Evolutionary conservation across 208 protist species (phyloP), one percentile per base, ranked within the genome.

Genomic region (Leishmania guyanensis): DNA sequence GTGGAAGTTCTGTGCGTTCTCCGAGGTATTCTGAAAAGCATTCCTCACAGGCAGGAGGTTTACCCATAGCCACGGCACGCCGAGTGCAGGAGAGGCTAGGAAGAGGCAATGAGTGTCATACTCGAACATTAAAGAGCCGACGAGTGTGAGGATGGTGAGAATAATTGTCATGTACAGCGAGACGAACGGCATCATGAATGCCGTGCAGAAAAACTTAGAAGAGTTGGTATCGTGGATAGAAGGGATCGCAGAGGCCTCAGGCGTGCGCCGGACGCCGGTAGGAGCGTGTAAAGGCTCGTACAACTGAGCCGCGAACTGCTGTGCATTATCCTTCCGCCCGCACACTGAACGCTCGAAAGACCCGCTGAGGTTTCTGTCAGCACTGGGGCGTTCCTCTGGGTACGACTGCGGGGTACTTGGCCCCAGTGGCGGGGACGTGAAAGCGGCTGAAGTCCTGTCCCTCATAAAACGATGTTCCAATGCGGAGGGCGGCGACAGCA

Each of bases 21-120:
- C n/a, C 14, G 73, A 39, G 69, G 68, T 72, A 17, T 50, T 20
- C 26, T 79, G 33, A 48, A 86, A 85, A 36, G 74, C 82, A 2
- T 73, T 73, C 20, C 60, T 64, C 8, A 87, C 60, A 0, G 71
- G 73, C n/a, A 75, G 6, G 56, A 92, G 80, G 20, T 82, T 77
- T 22, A 77, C 62, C 78, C 81, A 89, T 0, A 91, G 68, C 46
- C 82, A 73, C 22, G 91, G 91, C 39, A 81, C 77, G 26, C 68
- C 51, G 69, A 94, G 84, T 26, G 80, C 82, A 26, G 87, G 91
- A 14, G 86, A 71, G 5, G 86, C 83, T 65, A 88, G 79, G 33
- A 89, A 82, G 16, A 89, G 75, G 62, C 82, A 87, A 75, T 89
- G 80, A 5, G 87, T 91, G 29, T 91, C 80, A 66, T 85, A 92